phyloP scores from a whole-genome alignment of 1,139 yeast species.

The Debaryomyces udenii region DNA sequence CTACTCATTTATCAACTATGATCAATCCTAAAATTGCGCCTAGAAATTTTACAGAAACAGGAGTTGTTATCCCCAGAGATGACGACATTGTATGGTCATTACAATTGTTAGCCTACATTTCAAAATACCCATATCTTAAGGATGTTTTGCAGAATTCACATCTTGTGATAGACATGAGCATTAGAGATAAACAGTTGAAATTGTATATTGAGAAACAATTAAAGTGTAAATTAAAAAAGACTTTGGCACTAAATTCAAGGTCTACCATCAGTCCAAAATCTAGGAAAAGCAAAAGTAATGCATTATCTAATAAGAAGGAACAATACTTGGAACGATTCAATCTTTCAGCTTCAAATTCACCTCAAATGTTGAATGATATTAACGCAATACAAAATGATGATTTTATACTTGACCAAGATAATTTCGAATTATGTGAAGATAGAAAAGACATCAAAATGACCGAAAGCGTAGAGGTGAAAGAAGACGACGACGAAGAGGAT shows the following conservation, averaged over 20 bases:
- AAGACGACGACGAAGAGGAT: conserved; percentile 28
- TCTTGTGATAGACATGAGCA: conserved; percentile 56
- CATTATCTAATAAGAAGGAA: conserved; percentile 11
- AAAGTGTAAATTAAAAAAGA: conserved; percentile 36
- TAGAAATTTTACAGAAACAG: conserved; percentile 66
- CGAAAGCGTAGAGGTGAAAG: conserved; percentile 29
- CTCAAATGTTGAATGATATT: conserved; percentile 43
- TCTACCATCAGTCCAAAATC: conserved; percentile 44
- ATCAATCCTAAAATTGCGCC: conserved; percentile 49
- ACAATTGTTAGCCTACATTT: conserved; percentile 87
- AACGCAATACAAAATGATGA: conserved; percentile 36
- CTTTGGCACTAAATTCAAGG: conserved; percentile 32
- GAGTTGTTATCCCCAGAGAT: conserved; percentile 81
- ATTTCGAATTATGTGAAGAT: conserved; percentile 28
- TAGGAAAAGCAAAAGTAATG: conserved; percentile 23
- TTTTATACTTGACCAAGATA: conserved; percentile 39
- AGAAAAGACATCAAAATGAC: conserved; percentile 21
- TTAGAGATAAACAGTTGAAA: conserved; percentile 48
- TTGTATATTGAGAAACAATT: conserved; percentile 42
- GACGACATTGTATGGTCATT: conserved; percentile 95
- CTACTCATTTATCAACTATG: conserved; percentile 21
- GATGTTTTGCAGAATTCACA: conserved; percentile 74
- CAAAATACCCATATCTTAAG: conserved; percentile 84
- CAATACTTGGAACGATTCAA: conserved; percentile 32
- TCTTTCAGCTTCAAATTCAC: conserved; percentile 45